Evolutionary conservation across 768 basidiomycete species (phyloP).

Genomic region (Lyophyllum shimeji): DNA sequence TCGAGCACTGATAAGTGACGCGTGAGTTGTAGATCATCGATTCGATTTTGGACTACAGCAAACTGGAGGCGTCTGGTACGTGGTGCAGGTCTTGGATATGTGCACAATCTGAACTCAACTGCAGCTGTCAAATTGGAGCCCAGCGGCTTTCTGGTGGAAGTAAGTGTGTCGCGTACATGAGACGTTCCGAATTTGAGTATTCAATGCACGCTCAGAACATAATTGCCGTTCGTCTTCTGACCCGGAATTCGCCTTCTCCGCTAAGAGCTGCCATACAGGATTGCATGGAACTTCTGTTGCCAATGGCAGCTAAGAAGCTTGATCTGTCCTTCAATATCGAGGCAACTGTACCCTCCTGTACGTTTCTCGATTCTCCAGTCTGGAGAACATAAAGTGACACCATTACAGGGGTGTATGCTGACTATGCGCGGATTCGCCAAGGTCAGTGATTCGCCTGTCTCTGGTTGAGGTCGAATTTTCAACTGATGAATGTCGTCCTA

Average conservation of each 20-base stretch:
- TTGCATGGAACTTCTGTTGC: slow-evolving; percentile 73
- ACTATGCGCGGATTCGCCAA: slow-evolving; percentile 75
- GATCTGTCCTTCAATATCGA: slow-evolving; percentile 75
- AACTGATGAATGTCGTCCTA: slow-evolving; percentile 19
- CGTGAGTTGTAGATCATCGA: slow-evolving; percentile 59
- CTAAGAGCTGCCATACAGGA: slow-evolving; percentile 40
- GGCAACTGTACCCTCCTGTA: slow-evolving; percentile 63
- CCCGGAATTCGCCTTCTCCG: not conserved
- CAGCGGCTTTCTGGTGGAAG: slow-evolving; percentile 65
- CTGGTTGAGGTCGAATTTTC: slow-evolving; percentile 1
- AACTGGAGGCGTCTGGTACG: slow-evolving; percentile 71
- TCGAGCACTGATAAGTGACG: not conserved
- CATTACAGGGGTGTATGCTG: slow-evolving; percentile 61
- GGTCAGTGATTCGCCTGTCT: slow-evolving; percentile 33
- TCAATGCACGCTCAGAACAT: slow-evolving; percentile 41
- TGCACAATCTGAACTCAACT: slow-evolving; percentile 8
- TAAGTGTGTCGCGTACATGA: slow-evolving; percentile 17
- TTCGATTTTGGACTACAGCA: slow-evolving; percentile 78
- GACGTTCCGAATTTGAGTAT: not conserved
- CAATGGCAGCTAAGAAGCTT: slow-evolving; percentile 74
- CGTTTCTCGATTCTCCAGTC: slow-evolving; percentile 13
- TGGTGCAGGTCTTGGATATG: not conserved
- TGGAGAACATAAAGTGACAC: not conserved
- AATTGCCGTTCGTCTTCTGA: slow-evolving; percentile 49
- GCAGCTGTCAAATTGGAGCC: slow-evolving; percentile 70